Percentiles rank a stretch among this genome's conserved stretches.
phyloP scores from a whole-genome alignment of 768 basidiomycete species.

The Amyloporia xantha region DNA sequence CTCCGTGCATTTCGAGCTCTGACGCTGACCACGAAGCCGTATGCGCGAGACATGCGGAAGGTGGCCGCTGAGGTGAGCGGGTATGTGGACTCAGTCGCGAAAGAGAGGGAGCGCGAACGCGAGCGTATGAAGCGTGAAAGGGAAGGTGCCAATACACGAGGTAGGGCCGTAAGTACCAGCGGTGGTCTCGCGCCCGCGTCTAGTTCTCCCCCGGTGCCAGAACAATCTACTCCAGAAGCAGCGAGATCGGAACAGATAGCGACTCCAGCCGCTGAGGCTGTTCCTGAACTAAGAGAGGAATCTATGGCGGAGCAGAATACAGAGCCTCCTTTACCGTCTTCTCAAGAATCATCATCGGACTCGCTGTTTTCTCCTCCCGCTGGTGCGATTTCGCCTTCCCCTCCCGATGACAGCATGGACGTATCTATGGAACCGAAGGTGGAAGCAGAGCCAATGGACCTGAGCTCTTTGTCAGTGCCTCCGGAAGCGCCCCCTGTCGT shows the following conservation, averaged over 20 bases:
- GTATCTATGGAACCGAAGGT: background rate
- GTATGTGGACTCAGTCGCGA: conserved; percentile 71
- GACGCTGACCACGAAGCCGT: conserved; percentile 31
- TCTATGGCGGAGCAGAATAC: background rate
- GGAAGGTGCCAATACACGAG: conserved; percentile 31
- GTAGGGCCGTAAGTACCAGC: conserved; percentile 1
- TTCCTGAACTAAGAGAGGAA: background rate
- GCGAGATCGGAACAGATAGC: background rate
- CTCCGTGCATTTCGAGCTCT: conserved; percentile 42
- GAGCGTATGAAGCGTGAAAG: conserved; percentile 66
- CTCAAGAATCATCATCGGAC: conserved; percentile 2
- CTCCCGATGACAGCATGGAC: background rate
- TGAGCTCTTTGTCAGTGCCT: background rate
- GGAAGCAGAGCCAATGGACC: conserved; percentile 1
- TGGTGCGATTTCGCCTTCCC: background rate
- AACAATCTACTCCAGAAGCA: background rate
- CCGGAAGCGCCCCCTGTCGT: background rate
- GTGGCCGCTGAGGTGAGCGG: conserved; percentile 56
- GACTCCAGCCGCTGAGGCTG: background rate
- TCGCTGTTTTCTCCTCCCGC: conserved; percentile 15
- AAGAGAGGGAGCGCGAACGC: conserved; percentile 72
- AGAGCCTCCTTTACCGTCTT: background rate
- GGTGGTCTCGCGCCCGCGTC: conserved; percentile 1
- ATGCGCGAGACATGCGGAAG: conserved; percentile 40
- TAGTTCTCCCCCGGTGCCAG: background rate